Conservation (phyloP, 345 rosid genomes). For the Eucalyptus grandis region DNA sequence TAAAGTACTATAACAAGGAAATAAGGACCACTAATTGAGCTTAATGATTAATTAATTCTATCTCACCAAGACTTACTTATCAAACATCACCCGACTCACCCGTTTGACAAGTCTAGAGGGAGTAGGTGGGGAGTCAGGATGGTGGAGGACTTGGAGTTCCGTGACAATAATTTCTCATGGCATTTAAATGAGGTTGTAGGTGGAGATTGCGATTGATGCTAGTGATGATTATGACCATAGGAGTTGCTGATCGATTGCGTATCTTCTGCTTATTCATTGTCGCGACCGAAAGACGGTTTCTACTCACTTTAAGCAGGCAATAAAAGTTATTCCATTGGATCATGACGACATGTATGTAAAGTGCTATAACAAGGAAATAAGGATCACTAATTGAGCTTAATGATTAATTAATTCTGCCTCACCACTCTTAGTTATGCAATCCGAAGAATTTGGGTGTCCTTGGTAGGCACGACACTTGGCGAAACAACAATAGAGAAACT, state of each 20-base stretch:
- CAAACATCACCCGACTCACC: too few species aligned
- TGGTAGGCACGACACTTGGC: background rate
- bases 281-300: fast-evolving
- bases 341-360: background rate
- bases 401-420: too few species aligned
- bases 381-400: background rate
- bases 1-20: too few species aligned
- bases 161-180: too few species aligned
- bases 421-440: background rate
- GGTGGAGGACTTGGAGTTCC: too few species aligned
- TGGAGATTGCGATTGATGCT: background rate
- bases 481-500: background rate
- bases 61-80: too few species aligned
- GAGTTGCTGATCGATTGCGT: background rate
- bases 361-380: background rate
- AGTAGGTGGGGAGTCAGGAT: too few species aligned
- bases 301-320: background rate
- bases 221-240: background rate
- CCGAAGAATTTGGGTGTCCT: background rate
- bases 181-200: too few species aligned
- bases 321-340: background rate
- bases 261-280: background rate
- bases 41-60: too few species aligned
- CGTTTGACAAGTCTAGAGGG: too few species aligned
- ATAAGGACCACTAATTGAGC: too few species aligned